Evolutionary conservation across 2,329 filamentous ascomycete species (phyloP).

Genomic region (Fulvia fulva): DNA sequence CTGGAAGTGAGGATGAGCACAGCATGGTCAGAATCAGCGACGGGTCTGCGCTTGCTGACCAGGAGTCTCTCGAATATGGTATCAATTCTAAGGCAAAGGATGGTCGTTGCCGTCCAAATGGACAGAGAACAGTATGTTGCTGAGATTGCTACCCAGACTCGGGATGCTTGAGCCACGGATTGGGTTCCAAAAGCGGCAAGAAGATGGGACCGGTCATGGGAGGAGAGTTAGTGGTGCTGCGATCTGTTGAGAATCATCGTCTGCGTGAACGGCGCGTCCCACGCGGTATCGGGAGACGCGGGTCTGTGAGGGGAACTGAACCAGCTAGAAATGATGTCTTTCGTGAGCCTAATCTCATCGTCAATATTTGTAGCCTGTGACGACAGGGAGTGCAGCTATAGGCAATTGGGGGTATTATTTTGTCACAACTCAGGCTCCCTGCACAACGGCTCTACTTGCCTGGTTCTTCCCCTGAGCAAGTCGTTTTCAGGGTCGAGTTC

Average conservation of each 20-base stretch:
- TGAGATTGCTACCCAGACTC: not conserved
- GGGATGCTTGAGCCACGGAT: not conserved
- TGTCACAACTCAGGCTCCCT: too few species aligned
- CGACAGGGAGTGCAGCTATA: too few species aligned
- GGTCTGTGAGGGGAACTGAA: not conserved
- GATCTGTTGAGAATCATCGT: not conserved
- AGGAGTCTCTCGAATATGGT: not conserved
- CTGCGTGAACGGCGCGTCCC: not conserved
- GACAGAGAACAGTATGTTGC: not conserved
- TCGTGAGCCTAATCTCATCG: too few species aligned
- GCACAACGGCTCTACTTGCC: too few species aligned
- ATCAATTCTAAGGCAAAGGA: not conserved
- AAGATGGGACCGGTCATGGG: too few species aligned
- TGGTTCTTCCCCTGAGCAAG: not conserved
- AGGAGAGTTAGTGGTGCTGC: not conserved
- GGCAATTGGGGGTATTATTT: too few species aligned
- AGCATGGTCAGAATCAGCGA: not conserved
- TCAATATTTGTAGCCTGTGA: too few species aligned
- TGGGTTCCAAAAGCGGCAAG: not conserved
- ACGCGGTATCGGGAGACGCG: not conserved
- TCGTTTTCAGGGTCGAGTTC: not conserved
- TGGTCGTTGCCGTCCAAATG: not conserved
- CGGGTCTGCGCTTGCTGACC: not conserved
- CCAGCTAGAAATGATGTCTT: too few species aligned
- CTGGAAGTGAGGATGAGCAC: not conserved